Evolutionary conservation across 2,329 filamentous ascomycete species (phyloP), one percentile per base, ranked within the genome.

Genomic region (Pseudovirgaria hyperparasitica): DNA sequence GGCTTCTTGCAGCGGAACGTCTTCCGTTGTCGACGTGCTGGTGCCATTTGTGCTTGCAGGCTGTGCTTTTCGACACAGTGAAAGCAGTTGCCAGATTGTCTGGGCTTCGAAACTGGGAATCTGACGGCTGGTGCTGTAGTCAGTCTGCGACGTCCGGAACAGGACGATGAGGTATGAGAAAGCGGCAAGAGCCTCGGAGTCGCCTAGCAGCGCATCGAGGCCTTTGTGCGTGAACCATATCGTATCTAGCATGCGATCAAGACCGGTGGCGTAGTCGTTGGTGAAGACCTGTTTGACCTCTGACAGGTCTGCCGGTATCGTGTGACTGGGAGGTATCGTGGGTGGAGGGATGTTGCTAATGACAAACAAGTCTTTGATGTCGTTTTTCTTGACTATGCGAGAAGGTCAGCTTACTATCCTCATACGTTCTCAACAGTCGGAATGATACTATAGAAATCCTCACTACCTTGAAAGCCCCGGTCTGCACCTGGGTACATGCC

Each of bases 201-300:
- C 65, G 19, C 52, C 55, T 31, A 72, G 54, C 2, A 79, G 53
- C 27, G 63, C 33, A 21, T 39, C 42, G 17, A 54, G 55, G n/a
- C 48, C 50, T 29, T 67, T 57, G 28, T 65, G 58, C 15, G 60
- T 70, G 56, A 82, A 94, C 86, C 86, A 96, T 16, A 65, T 67
- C 5, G 82, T 81, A 51, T 94, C 86, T n/a, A 54, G 37, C 32
- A 52, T 45, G 13, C 42, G 31, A 30, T 52, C 46, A 5, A 54
- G 40, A 6, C 50, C 50, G 15, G 36, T 27, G 29, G 39, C 42
- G 29, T 54, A 54, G 28, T 54, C 50, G 19, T 52, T 54, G 15
- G 40, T 31, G 21, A 47, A 52, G 12, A 54, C 50, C 17, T 35
- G 35, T 4, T 38, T 34, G 24, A 54, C 48, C 24, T 52, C 46